Evolutionary conservation across 2,329 filamentous ascomycete genomes (phyloP), one percentile per base, ranked within the genome.

Genomic region (Pestalotiopsis sp.): DNA sequence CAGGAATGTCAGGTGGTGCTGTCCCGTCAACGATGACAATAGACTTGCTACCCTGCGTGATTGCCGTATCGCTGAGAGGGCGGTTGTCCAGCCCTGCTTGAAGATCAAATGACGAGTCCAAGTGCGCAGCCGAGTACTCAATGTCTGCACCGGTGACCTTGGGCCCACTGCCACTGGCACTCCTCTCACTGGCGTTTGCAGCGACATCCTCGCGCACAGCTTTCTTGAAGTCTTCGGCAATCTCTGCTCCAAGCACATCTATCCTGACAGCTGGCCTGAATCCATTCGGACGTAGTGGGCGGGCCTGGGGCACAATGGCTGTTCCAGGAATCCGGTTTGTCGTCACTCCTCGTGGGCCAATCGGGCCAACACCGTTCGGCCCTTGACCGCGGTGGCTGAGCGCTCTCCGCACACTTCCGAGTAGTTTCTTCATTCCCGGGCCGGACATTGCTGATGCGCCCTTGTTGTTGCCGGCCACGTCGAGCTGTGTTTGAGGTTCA

Each of bases 1-100:
- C 72, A 0, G 84, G 80, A n/a, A 85, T 78, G 9, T 88, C 81
- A 4, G 82, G 81, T 0, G 84, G 81, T 17, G 86, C 73, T 0
- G 90, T 91, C 39, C 89, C 89, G 69, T 97, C 93, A 45, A 97
- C 90, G 75, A 97, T 97, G 67, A 97, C 87, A 72, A 97, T 97
- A 0, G 94, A 97, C 76, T 95, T 92, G 83, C 94, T 97, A n/a
- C 94, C 93, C 12, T 86, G 85, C 0, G 94, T 96, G 59, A 95
- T 88, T 5, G 80, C 87, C 73, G 84, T 83, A 69, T 89, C 87
- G 71, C 87, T 89, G 13, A 78, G 73, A 1, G 86, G 85, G 59
- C 86, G 80, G 69, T 69, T 80, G 9, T 80, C 72, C 5, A 77
- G 70, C 6, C 76, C 76, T 4, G 74, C 72, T 4, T 80, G 74